Percentiles rank a stretch among this genome's conserved stretches.
Evolutionary conservation across 768 basidiomycete genomes (phyloP).

Genomic region (Termitomyces sp.): DNA sequence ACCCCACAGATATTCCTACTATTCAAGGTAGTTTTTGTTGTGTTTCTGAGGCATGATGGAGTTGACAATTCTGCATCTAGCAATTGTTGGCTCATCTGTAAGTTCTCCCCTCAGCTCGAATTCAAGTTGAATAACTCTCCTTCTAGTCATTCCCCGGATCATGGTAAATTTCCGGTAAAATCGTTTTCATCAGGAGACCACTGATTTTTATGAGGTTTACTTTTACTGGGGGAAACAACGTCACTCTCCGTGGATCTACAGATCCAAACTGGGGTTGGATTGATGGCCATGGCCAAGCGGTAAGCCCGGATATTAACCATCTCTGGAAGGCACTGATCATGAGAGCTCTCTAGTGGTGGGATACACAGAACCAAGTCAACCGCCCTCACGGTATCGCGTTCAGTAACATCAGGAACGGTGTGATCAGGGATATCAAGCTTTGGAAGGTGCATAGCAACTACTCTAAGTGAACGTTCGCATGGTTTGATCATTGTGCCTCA

Average conservation of each 20-base stretch:
- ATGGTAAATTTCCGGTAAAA: constrained; percentile 28
- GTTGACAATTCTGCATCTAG: constrained; percentile 18
- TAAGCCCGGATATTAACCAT: constrained; percentile 14
- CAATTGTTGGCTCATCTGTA: constrained; percentile 42
- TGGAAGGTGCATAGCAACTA: constrained; percentile 36
- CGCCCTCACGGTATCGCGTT: constrained; percentile 55
- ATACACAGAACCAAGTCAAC: constrained; percentile 45
- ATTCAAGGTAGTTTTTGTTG: constrained; percentile 37
- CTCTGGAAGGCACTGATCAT: not conserved
- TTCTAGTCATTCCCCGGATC: constrained; percentile 38
- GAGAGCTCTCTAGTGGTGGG: constrained; percentile 48
- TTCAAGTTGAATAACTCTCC: not conserved
- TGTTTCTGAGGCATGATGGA: not conserved
- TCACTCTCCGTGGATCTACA: constrained; percentile 51
- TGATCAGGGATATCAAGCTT: constrained; percentile 55
- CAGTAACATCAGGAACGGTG: constrained; percentile 47
- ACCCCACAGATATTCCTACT: constrained; percentile 46
- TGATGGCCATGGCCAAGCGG: constrained; percentile 54
- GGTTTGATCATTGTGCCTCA: constrained; percentile 13
- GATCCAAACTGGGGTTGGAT: constrained; percentile 66
- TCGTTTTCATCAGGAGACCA: not conserved
- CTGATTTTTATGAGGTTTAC: constrained; percentile 42
- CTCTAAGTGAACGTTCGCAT: not conserved
- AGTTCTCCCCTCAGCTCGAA: constrained; percentile 13
- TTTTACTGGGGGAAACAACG: constrained; percentile 52